Evolutionary conservation across 495 filamentous ascomycete species (phyloP), one percentile per base, ranked within the genome.

Genomic region (Lichina pygmaea): DNA sequence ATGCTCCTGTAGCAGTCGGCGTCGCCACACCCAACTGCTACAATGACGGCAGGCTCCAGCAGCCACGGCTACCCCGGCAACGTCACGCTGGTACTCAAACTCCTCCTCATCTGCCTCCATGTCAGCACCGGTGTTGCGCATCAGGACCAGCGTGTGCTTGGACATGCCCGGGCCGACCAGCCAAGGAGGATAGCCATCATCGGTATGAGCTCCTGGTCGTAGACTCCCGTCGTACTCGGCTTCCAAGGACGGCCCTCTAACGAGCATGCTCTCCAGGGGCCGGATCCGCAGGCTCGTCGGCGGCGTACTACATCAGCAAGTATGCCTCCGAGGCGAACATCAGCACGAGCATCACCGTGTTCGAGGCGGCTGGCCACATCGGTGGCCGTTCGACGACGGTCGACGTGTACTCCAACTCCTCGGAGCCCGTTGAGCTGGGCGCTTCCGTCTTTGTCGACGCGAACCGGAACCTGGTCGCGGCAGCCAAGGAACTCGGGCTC

Each of bases 371-470:
- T 13, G 60, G 65, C 30, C 82, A 79, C 54, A 66, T 94, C 32
- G 91, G 89, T 3, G 89, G 89, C 30, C 78, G 89, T 10, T 81
- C 81, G 24, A 89, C 84, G 7, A 95, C 89, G 15, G 77, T 94
- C 34, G 67, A 91, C 55, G 78, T 73, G 0, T 83, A 79, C 50
- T 71, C 72, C 50, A 66, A 89, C 52, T 65, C 77, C 6, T 53
- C 63, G 0, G 59, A 72, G 41, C 82, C 81, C 6, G 70, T 93
- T 42, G 89, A 99, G 51, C 68, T 94, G 1, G 89, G 89, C 8
- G 91, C 80, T 34, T 85, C 75, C 33, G 92, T 95, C 51, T 99
- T 99, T 54, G 83, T 95, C 31, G 56, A 78, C 40, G 71, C 81
- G 40, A 99, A 99, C 55, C 59, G 72, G 12, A 92, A 86, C 53